Evolutionary conservation across 345 rosid genomes (phyloP).

Genomic region (Boechera retrofracta): DNA sequence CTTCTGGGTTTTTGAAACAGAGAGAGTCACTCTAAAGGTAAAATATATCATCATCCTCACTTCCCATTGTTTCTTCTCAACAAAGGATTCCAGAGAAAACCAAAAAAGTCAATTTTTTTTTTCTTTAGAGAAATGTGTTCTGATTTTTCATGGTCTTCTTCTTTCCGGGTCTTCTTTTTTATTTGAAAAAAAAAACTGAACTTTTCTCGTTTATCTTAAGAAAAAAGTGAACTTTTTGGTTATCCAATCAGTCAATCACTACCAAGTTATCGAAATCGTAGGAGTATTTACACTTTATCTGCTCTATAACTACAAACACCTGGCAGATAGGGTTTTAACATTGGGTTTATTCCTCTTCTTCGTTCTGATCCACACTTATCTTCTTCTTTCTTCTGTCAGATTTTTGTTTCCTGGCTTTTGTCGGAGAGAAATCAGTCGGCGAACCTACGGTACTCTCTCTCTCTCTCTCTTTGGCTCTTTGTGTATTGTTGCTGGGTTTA

Average conservation of each 20-base stretch:
- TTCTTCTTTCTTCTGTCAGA: slow-evolving; percentile 4
- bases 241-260: neutral
- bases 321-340: neutral
- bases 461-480: neutral
- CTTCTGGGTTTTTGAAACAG: neutral
- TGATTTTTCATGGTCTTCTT: neutral
- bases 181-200: neutral
- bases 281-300: neutral
- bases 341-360: neutral
- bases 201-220: slow-evolving; percentile 5
- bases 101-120: neutral
- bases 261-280: neutral
- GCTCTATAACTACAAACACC: neutral
- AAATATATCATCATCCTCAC: neutral
- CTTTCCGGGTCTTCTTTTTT: neutral
- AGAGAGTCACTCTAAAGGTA: slow-evolving; percentile 23
- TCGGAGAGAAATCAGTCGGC: neutral
- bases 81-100: neutral
- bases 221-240: slow-evolving; percentile 6
- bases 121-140: neutral
- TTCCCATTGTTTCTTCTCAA: neutral
- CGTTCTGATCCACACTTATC: neutral
- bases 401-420: neutral
- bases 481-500: neutral
- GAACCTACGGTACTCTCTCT: slow-evolving; percentile 29